Evolutionary conservation across 768 basidiomycete genomes (phyloP).

Genomic region (Pisolithus sp.): DNA sequence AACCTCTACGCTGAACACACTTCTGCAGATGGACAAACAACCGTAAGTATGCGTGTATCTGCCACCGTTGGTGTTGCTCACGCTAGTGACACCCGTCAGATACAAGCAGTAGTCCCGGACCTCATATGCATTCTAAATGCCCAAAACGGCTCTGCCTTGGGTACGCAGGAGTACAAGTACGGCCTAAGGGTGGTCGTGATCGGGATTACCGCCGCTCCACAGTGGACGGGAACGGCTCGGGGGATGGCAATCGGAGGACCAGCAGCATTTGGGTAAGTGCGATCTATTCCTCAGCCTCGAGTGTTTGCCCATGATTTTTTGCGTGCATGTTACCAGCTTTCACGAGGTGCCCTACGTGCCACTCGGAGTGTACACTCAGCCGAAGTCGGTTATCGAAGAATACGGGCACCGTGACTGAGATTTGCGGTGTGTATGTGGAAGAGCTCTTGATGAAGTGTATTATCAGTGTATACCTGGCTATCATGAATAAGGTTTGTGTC

Average conservation of each 20-base stretch:
- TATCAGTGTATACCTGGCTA: too few species aligned
- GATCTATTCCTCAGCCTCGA: background rate
- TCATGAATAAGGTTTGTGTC: too few species aligned
- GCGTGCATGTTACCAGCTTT: slow-evolving; percentile 13
- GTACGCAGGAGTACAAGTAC: slow-evolving; percentile 58
- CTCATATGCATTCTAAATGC: slow-evolving; percentile 59
- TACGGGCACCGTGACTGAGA: slow-evolving; percentile 14
- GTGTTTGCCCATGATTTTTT: slow-evolving; percentile 6
- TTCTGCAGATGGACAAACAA: slow-evolving; percentile 20
- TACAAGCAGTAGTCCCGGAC: slow-evolving; percentile 57
- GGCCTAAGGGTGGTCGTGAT: slow-evolving; percentile 53
- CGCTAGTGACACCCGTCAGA: slow-evolving; percentile 22
- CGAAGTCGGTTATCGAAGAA: slow-evolving; percentile 43
- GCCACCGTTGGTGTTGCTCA: background rate
- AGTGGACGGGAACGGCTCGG: slow-evolving; percentile 45
- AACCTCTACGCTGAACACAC: slow-evolving; percentile 46
- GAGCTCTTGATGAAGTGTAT: too few species aligned
- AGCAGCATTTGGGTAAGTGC: slow-evolving; percentile 43
- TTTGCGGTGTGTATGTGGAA: too few species aligned
- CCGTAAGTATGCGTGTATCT: slow-evolving; percentile 6
- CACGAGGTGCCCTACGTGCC: slow-evolving; percentile 30
- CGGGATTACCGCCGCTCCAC: slow-evolving; percentile 41
- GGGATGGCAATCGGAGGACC: slow-evolving; percentile 51
- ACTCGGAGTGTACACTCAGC: slow-evolving; percentile 36
- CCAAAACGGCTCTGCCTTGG: slow-evolving; percentile 53